phyloP scores from a whole-genome alignment of 2,329 filamentous ascomycete species.

The Fusarium xyrophilum region DNA sequence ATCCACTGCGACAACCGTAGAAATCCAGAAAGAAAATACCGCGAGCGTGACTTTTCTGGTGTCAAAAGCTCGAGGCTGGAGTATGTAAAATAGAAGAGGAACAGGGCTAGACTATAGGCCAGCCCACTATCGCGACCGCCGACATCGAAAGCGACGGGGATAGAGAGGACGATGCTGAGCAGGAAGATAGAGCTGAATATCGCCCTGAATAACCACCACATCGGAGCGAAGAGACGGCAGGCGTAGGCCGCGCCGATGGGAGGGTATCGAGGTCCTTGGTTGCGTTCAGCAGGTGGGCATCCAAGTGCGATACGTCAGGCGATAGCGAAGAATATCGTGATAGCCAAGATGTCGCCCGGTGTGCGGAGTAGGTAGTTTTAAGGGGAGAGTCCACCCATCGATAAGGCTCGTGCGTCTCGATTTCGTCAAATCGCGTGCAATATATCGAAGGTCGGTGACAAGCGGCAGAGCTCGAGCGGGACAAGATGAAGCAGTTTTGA shows the following conservation, averaged over 20 bases:
- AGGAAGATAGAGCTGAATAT: conserved; percentile 85
- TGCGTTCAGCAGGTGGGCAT: conserved; percentile 30
- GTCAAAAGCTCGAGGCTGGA: conserved; percentile 81
- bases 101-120: conserved; percentile 89
- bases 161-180: conserved; percentile 90
- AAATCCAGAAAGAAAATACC: conserved; percentile 72
- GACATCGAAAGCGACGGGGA: conserved; percentile 97
- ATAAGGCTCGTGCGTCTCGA: conserved; percentile 25
- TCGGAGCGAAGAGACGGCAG: conserved; percentile 54
- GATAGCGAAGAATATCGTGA: conserved; percentile 14
- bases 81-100: conserved; percentile 89
- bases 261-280: conserved; percentile 20
- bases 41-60: conserved; percentile 76
- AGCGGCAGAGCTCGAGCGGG: conserved; percentile 12
- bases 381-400: conserved; percentile 31
- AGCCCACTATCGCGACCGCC: conserved; percentile 93
- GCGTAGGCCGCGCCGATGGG: conserved; percentile 40
- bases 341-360: conserved; percentile 11
- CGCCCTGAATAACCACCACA: conserved; percentile 83
- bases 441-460: conserved; percentile 26
- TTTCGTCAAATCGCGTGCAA: conserved; percentile 25
- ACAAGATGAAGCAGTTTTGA: background rate
- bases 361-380: conserved; percentile 23
- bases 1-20: conserved; percentile 84
- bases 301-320: conserved; percentile 23